Percentiles rank a stretch among this genome's conserved stretches.
phyloP scores from a whole-genome alignment of 768 basidiomycete genomes.

The Suillus plorans region DNA sequence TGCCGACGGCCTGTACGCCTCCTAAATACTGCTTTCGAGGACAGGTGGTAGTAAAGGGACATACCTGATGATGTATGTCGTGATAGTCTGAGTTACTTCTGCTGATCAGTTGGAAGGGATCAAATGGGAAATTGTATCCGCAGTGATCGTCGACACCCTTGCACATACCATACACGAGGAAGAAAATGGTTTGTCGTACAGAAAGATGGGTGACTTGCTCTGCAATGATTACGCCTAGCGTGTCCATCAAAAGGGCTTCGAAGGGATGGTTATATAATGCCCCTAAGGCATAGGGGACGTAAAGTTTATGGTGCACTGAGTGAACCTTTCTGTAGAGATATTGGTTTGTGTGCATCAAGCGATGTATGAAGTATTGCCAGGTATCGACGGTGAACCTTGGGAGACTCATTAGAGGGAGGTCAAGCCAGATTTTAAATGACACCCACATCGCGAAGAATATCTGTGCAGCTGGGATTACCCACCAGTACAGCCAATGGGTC shows the following conservation, averaged over 20 bases:
- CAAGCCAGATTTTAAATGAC: too few species aligned
- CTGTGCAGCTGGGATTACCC: conserved; percentile 77
- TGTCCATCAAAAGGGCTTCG: conserved; percentile 90
- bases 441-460: conserved; percentile 82
- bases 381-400: conserved; percentile 90
- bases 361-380: conserved; percentile 99
- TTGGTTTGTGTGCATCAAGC: conserved; percentile 85
- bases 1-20: conserved; percentile 50
- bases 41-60: neutral
- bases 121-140: conserved; percentile 86
- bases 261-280: conserved; percentile 97
- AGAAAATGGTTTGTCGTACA: conserved; percentile 77
- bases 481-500: conserved; percentile 85
- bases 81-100: conserved; percentile 95
- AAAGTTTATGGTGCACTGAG: conserved; percentile 91
- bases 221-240: conserved; percentile 74
- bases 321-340: conserved; percentile 92
- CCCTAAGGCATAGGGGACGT: conserved; percentile 96
- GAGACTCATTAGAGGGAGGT: conserved; percentile 3
- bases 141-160: conserved; percentile 98
- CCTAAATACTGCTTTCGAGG: neutral
- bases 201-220: conserved; percentile 68
- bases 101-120: conserved; percentile 83
- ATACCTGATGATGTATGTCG: conserved; percentile 94
- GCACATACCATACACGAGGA: conserved; percentile 79